A percentile compares a stretch with the other conserved stretches of the same genome.
Conservation (phyloP, 108 stramenopile species). For the Pseudonitzschia pungens region DNA sequence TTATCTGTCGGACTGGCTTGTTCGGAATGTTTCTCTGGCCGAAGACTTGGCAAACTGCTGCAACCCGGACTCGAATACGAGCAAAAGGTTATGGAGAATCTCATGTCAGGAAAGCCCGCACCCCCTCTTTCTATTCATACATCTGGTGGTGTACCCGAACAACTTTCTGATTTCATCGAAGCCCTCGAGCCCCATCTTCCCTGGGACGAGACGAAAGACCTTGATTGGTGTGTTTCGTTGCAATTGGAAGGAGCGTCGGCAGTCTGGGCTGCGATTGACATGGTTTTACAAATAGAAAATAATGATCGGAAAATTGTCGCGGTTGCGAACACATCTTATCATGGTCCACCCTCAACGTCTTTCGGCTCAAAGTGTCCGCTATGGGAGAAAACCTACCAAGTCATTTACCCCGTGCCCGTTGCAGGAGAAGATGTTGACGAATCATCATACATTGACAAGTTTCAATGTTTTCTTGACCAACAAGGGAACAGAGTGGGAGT, state of each 20-base stretch:
- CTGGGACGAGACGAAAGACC: slow-evolving; percentile 27
- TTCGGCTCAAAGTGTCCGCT: slow-evolving; percentile 51
- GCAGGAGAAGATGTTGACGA: slow-evolving; percentile 39
- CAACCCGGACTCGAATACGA: slow-evolving; percentile 52
- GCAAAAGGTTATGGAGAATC: slow-evolving; percentile 36
- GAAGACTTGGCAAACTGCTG: slow-evolving; percentile 35
- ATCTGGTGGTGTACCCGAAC: slow-evolving; percentile 48
- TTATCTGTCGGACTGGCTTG: slow-evolving; percentile 53
- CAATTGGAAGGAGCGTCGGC: slow-evolving; percentile 64
- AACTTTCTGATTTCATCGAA: slow-evolving; percentile 38
- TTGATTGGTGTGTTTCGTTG: slow-evolving; percentile 60
- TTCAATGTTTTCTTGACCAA: slow-evolving; percentile 39
- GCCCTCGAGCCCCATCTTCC: slow-evolving; percentile 47
- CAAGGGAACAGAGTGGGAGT: slow-evolving; percentile 44
- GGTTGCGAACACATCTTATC: slow-evolving; percentile 52
- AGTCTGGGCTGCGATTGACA: slow-evolving; percentile 55
- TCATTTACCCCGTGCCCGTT: slow-evolving; percentile 54
- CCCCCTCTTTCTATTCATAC: slow-evolving; percentile 55
- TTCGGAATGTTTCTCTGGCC: slow-evolving; percentile 55
- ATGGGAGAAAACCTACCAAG: slow-evolving; percentile 39
- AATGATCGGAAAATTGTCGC: slow-evolving; percentile 43
- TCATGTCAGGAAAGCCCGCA: slow-evolving; percentile 39
- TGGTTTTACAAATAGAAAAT: slow-evolving; percentile 46
- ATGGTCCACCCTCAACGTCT: slow-evolving; percentile 62
- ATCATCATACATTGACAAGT: slow-evolving; percentile 28